A percentile compares a stretch with the other conserved stretches of the same genome.
phyloP scores from a whole-genome alignment of 2,329 filamentous ascomycete genomes.

The Daldinia sp. region DNA sequence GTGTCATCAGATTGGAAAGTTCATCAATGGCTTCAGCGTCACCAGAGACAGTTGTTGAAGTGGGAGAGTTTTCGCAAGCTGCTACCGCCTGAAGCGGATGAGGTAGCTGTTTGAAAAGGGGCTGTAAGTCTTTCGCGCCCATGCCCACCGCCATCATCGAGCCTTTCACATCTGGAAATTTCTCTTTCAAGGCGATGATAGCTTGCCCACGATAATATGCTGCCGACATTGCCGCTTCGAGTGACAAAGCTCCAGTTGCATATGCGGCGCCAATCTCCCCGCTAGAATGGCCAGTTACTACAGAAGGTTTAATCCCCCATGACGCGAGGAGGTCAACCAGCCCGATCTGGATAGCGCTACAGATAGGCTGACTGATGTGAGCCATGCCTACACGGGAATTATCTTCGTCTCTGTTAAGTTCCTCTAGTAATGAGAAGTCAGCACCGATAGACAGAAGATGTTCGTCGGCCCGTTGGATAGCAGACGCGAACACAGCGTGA shows the following conservation, averaged over 20 bases:
- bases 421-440: constrained; percentile 45
- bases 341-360: constrained; percentile 58
- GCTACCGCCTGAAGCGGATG: constrained; percentile 45
- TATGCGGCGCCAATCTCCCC: constrained; percentile 46
- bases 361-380: constrained; percentile 53
- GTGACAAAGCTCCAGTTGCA: constrained; percentile 47
- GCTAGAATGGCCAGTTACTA: constrained; percentile 48
- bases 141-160: constrained; percentile 67
- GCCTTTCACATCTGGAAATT: constrained; percentile 56
- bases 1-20: constrained; percentile 39
- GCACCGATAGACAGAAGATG: constrained; percentile 38
- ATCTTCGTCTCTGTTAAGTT: constrained; percentile 39
- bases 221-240: constrained; percentile 44
- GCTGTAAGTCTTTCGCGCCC: constrained; percentile 55
- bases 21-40: constrained; percentile 43
- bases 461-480: constrained; percentile 39
- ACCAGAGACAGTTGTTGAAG: constrained; percentile 43
- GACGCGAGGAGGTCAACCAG: constrained; percentile 54
- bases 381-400: constrained; percentile 45
- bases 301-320: constrained; percentile 47
- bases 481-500: constrained; percentile 36
- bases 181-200: constrained; percentile 55
- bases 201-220: constrained; percentile 56
- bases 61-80: constrained; percentile 47
- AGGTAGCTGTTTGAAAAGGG: constrained; percentile 42